Percentiles rank a stretch among this genome's conserved stretches.
phyloP scores from a whole-genome alignment of 1,284 basidiomycete genomes.

The Cutaneotrichosporon cyanovorans region DNA sequence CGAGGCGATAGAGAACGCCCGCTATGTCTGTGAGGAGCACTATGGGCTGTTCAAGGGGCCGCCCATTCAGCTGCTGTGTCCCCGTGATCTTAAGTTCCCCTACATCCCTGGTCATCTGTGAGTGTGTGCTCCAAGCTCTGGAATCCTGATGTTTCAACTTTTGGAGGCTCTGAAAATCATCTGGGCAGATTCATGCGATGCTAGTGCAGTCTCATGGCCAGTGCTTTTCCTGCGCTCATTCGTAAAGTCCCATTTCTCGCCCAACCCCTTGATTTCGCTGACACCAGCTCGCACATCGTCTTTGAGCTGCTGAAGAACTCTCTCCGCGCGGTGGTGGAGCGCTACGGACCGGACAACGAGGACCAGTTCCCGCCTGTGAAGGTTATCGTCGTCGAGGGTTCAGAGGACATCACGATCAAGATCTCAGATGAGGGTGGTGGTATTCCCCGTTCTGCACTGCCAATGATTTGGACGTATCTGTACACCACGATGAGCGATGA shows the following conservation, averaged over 20 bases:
- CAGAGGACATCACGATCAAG: conserved; percentile 95
- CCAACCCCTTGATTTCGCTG: too few relatives aligned
- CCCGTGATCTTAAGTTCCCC: conserved; percentile 75
- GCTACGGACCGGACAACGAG: conserved; percentile 68
- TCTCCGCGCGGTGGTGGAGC: conserved; percentile 90
- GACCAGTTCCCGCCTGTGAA: conserved; percentile 86
- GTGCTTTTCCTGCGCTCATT: too few relatives aligned
- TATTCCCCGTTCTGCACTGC: conserved; percentile 85
- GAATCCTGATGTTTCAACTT: too few relatives aligned
- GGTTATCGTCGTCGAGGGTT: conserved; percentile 90
- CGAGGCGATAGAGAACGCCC: conserved; percentile 94
- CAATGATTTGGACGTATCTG: conserved; percentile 92
- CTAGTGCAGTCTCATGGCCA: too few relatives aligned
- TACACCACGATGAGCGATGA: conserved; percentile 96
- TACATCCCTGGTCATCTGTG: conserved; percentile 92
- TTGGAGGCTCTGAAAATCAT: too few relatives aligned
- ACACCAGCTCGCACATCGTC: conserved; percentile 67
- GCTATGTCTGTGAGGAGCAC: conserved; percentile 97
- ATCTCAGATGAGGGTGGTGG: conserved; percentile 95
- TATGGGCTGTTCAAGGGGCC: conserved; percentile 91
- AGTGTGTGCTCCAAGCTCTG: conserved; percentile 7
- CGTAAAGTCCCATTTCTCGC: too few relatives aligned
- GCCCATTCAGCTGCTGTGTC: conserved; percentile 93
- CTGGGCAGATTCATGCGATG: too few relatives aligned
- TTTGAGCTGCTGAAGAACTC: conserved; percentile 99